Percentiles rank a stretch among this genome's conserved stretches.
Conservation (phyloP, 768 basidiomycete genomes). For the Gyrodon lividus region DNA sequence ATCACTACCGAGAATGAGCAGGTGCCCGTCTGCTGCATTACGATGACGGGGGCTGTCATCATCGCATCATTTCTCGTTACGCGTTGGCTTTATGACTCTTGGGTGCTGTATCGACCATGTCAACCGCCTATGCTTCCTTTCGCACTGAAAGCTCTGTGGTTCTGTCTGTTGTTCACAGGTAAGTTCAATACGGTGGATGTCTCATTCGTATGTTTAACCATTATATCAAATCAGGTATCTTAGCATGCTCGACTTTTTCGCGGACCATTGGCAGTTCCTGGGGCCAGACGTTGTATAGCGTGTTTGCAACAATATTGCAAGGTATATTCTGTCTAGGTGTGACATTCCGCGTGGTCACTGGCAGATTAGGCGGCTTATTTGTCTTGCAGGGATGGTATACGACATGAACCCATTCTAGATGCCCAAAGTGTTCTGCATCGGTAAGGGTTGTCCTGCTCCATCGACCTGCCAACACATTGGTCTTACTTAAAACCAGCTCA, state of each 20-base stretch:
- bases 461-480: constrained; percentile 6
- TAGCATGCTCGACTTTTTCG: constrained; percentile 50
- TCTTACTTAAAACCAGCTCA: constrained; percentile 16
- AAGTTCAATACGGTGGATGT: constrained; percentile 1
- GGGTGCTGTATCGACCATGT: neutral
- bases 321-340: constrained; percentile 59
- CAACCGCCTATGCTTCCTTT: constrained; percentile 48
- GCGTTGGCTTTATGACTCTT: neutral
- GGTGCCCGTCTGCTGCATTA: too few relatives aligned
- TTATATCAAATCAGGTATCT: constrained; percentile 38
- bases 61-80: too few relatives aligned
- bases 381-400: constrained; percentile 55
- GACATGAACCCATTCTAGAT: constrained; percentile 60
- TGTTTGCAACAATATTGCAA: constrained; percentile 52
- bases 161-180: constrained; percentile 56
- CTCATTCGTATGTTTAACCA: neutral
- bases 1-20: neutral
- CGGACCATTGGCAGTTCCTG: constrained; percentile 44
- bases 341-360: constrained; percentile 5
- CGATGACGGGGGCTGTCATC: too few relatives aligned
- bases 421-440: constrained; percentile 57
- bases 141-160: constrained; percentile 57
- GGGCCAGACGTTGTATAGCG: constrained; percentile 47
- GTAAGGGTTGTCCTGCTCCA: constrained; percentile 33
- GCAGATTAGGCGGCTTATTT: neutral